A percentile compares a stretch with the other conserved stretches of the same genome.
These are phyloP conservation scores for Striga hermonthica DNA, from an alignment of 305 asterid species.

Conservation along the genomic window DNA sequence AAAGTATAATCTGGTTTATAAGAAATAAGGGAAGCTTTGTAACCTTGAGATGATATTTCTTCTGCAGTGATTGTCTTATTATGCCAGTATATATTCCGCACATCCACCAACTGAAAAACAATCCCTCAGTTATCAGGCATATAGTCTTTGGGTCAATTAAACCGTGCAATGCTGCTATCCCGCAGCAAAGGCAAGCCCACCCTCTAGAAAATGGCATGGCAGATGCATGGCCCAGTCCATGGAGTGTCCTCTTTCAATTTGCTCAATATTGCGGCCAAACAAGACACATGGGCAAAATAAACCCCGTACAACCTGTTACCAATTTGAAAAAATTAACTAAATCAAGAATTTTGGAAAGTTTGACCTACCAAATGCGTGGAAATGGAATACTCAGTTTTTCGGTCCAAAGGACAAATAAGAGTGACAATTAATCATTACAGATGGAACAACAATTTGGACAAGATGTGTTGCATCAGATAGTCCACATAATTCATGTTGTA, in stretches of 20 bases:
- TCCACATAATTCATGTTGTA: neutral
- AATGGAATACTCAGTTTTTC: neutral
- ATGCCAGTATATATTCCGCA: constrained; percentile 83
- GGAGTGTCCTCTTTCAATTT: constrained; percentile 66
- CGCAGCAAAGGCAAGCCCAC: constrained; percentile 67
- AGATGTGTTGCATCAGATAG: neutral
- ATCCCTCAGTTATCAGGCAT: constrained; percentile 65
- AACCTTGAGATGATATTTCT: constrained; percentile 74
- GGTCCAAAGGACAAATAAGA: constrained; percentile 18
- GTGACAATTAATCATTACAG: constrained; percentile 15
- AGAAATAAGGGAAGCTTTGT: neutral
- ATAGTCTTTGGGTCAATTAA: constrained; percentile 59
- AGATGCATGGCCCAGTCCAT: constrained; percentile 67
- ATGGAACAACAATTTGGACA: neutral
- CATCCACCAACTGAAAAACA: constrained; percentile 87
- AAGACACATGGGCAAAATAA: constrained; percentile 76
- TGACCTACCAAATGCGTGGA: neutral
- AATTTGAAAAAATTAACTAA: neutral
- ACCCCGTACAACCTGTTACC: constrained; percentile 63
- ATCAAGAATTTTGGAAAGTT: neutral
- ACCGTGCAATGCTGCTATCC: constrained; percentile 58
- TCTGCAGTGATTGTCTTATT: constrained; percentile 62
- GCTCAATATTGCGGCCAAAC: constrained; percentile 71
- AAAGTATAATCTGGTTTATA: no score
- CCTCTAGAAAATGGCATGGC: constrained; percentile 76